Conservation (phyloP, 1,284 basidiomycete species). For the Schizopora paradoxa region DNA sequence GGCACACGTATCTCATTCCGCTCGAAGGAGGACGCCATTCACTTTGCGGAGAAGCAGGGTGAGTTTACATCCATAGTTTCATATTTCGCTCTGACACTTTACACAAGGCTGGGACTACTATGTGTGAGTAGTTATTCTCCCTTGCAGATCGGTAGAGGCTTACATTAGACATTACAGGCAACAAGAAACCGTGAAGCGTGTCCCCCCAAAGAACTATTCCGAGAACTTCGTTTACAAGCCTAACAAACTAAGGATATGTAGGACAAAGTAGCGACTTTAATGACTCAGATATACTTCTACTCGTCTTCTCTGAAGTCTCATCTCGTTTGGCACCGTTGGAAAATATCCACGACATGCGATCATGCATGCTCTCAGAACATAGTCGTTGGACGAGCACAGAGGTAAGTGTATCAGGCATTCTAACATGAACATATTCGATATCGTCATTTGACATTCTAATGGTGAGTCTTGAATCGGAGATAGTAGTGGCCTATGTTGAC, state of each 20-base stretch:
- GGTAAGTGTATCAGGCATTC: too few species aligned
- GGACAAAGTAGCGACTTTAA: conserved; percentile 76
- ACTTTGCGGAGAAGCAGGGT: conserved; percentile 94
- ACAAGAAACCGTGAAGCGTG: conserved; percentile 59
- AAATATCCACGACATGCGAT: too few species aligned
- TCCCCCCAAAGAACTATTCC: conserved; percentile 88
- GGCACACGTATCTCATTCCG: conserved; percentile 85
- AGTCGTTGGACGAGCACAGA: too few species aligned
- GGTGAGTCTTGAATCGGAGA: too few species aligned
- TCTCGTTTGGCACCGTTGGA: too few species aligned
- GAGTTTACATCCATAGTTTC: conserved; percentile 19
- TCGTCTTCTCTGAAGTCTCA: too few species aligned
- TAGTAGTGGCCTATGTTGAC: too few species aligned
- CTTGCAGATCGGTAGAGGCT: conserved; percentile 6
- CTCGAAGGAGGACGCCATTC: conserved; percentile 87
- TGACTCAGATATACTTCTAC: neutral
- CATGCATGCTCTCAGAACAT: too few species aligned
- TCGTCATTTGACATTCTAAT: too few species aligned
- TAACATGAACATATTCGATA: too few species aligned
- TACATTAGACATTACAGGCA: conserved; percentile 45
- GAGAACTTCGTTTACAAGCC: conserved; percentile 90
- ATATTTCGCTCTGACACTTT: conserved; percentile 11
- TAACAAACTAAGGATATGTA: conserved; percentile 77
- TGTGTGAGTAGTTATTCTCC: conserved; percentile 44
- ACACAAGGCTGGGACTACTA: conserved; percentile 70